These are phyloP conservation scores for Sequoiadendron giganteum DNA, from an alignment of 75 land plant species.

Conservation along the genomic window DNA sequence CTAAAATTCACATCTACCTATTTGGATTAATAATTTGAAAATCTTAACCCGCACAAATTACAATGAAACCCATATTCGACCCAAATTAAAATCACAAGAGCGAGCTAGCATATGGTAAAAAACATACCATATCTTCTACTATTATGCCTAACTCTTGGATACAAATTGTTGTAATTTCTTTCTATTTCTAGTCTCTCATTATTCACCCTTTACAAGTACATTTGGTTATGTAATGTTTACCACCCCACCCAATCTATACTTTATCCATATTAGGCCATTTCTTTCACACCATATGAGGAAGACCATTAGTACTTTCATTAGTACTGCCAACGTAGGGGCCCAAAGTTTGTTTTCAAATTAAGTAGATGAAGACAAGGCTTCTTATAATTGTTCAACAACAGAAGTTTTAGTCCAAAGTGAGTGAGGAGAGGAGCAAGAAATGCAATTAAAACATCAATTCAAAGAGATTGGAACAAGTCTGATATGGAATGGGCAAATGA, in stretches of 20 bases:
- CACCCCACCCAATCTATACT: background rate
- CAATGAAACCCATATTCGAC: too few species aligned
- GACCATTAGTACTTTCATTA: too few species aligned
- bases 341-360: too few species aligned
- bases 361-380: too few species aligned
- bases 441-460: background rate
- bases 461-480: background rate
- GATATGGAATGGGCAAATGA: too few species aligned
- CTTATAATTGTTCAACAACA: too few species aligned
- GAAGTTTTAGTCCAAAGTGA: background rate
- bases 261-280: too few species aligned
- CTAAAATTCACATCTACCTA: background rate
- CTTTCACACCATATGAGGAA: too few species aligned
- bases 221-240: background rate
- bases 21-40: background rate
- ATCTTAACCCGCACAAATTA: background rate
- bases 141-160: background rate
- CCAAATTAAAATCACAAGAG: too few species aligned
- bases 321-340: too few species aligned
- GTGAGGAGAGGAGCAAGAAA: background rate
- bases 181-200: background rate
- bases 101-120: background rate
- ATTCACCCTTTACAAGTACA: background rate
- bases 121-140: background rate
- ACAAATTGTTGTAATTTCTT: background rate